Percentiles rank a stretch among this genome's conserved stretches.
phyloP scores from a whole-genome alignment of 257 asterid species.

The Solanum pennellii region DNA sequence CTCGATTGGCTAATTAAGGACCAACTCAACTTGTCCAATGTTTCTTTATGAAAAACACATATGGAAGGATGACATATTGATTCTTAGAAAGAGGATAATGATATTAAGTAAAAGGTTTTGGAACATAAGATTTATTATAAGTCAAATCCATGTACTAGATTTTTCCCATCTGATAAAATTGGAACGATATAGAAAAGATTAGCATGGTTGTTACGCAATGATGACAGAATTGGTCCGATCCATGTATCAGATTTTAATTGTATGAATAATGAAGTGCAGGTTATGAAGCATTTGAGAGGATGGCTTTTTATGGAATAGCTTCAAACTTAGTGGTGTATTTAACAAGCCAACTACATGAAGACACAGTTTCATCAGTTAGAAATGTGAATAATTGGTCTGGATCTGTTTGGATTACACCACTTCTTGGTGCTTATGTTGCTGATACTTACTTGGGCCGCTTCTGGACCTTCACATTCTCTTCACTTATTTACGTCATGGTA shows the following conservation, averaged over 20 bases:
- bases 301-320: slow-evolving; percentile 88
- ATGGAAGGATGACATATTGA: too few relatives aligned
- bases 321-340: slow-evolving; percentile 81
- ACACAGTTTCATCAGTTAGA: slow-evolving; percentile 64
- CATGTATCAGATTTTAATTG: too few relatives aligned
- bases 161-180: background rate
- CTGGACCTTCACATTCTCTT: slow-evolving; percentile 84
- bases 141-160: too few relatives aligned
- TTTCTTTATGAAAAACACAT: too few relatives aligned
- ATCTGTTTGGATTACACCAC: slow-evolving; percentile 84
- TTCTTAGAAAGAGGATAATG: too few relatives aligned
- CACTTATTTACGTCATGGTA: slow-evolving; percentile 74
- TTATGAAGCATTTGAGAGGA: slow-evolving; percentile 83
- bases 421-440: slow-evolving; percentile 73
- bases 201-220: background rate
- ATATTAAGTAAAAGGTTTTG: too few relatives aligned
- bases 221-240: too few relatives aligned
- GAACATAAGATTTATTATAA: too few relatives aligned
- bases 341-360: slow-evolving; percentile 80
- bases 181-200: background rate
- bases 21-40: too few relatives aligned
- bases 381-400: slow-evolving; percentile 92
- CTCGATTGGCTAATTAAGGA: too few relatives aligned
- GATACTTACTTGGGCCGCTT: slow-evolving; percentile 82
- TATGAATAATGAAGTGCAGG: slow-evolving; percentile 14